Percentiles rank a stretch among this genome's conserved stretches.
Evolutionary conservation across 495 filamentous ascomycete genomes (phyloP).

Genomic region (Penicillium paradoxum): DNA sequence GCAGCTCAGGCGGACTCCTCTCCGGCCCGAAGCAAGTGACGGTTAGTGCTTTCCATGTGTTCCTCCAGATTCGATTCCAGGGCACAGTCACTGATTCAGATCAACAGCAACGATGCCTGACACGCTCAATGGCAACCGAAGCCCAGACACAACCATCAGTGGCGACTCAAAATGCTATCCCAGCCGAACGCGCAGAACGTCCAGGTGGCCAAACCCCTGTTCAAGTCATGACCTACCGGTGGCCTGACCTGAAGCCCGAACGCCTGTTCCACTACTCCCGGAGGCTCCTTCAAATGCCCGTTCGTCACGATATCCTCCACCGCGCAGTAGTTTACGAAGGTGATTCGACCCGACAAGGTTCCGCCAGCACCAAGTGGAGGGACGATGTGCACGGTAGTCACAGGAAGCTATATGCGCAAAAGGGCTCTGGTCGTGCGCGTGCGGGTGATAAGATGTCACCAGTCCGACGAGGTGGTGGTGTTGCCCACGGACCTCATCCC

Average conservation of each 20-base stretch:
- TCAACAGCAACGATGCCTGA: conserved; percentile 47
- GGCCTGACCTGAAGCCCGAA: conserved; percentile 82
- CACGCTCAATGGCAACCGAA: conserved; percentile 79
- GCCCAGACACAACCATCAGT: conserved; percentile 20
- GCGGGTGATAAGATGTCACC: conserved; percentile 77
- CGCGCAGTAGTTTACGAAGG: conserved; percentile 90
- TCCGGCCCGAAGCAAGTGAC: conserved; percentile 43
- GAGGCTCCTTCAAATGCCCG: conserved; percentile 77
- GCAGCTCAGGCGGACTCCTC: conserved; percentile 40
- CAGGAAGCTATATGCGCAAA: conserved; percentile 75
- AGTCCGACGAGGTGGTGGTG: conserved; percentile 79
- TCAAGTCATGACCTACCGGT: conserved; percentile 78
- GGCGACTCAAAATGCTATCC: background rate
- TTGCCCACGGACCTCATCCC: conserved; percentile 78
- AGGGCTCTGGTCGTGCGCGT: conserved; percentile 76
- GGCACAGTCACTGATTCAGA: conserved; percentile 14
- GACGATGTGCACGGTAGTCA: conserved; percentile 76
- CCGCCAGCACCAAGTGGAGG: conserved; percentile 79
- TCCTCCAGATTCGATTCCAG: background rate
- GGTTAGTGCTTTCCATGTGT: conserved; percentile 28
- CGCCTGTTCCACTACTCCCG: conserved; percentile 72
- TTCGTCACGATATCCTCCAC: conserved; percentile 90
- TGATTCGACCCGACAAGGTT: conserved; percentile 80
- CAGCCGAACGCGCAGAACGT: background rate
- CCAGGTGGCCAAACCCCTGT: conserved; percentile 42